phyloP scores from a whole-genome alignment of 1,139 yeast species.

The Ogataea hybrid region DNA sequence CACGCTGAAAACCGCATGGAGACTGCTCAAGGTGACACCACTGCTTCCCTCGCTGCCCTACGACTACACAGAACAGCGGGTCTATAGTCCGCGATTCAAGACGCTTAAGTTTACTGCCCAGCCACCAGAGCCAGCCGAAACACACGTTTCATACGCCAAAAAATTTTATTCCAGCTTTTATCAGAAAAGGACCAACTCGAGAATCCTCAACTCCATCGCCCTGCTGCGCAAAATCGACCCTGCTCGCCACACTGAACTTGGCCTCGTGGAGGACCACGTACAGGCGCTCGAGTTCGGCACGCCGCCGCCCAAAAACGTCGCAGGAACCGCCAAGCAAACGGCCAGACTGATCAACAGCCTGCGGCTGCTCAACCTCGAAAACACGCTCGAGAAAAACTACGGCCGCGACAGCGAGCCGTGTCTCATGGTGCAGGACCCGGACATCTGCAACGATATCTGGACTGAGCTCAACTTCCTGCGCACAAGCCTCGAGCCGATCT shows the following conservation, averaged over 20 bases:
- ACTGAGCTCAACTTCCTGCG: slow-evolving; percentile 13
- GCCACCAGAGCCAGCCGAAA: not conserved
- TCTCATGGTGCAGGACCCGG: slow-evolving; percentile 18
- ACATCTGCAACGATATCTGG: slow-evolving; percentile 13
- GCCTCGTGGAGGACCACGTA: slow-evolving; percentile 13
- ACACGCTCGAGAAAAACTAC: slow-evolving; percentile 15
- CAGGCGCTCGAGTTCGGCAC: slow-evolving; percentile 14
- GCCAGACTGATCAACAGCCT: slow-evolving; percentile 16
- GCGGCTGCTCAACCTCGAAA: slow-evolving; percentile 18
- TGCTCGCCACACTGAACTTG: not conserved
- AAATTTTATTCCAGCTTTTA: slow-evolving; percentile 14
- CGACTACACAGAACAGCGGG: not conserved
- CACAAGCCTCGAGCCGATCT: slow-evolving; percentile 10
- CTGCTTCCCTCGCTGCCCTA: slow-evolving; percentile 1
- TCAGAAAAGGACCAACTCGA: slow-evolving; percentile 17
- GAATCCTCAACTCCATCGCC: slow-evolving; percentile 13
- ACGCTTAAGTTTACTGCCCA: slow-evolving; percentile 7
- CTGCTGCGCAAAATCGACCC: slow-evolving; percentile 14
- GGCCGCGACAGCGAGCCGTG: slow-evolving; percentile 20
- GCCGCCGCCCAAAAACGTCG: slow-evolving; percentile 1
- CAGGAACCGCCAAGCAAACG: slow-evolving; percentile 4
- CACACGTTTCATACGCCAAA: slow-evolving; percentile 14
- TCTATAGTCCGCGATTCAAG: slow-evolving; percentile 3
- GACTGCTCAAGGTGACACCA: slow-evolving; percentile 6
- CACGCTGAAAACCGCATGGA: slow-evolving; percentile 4